phyloP scores from a whole-genome alignment of 192 early-diverging fungal species.

The Lobosporangium transversale region DNA sequence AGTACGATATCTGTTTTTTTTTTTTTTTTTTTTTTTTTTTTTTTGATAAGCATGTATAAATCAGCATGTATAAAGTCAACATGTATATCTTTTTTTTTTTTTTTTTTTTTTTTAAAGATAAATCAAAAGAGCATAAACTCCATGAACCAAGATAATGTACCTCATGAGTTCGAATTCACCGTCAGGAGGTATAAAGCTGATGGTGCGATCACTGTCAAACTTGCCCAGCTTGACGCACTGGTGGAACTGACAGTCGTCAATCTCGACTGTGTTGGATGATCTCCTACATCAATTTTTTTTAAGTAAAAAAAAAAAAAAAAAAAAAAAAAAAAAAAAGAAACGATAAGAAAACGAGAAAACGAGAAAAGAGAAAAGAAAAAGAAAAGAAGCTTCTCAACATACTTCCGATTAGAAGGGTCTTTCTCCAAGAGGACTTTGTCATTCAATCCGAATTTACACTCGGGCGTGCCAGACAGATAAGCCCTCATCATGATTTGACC shows the following conservation, averaged over 20 bases:
- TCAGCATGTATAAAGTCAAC: neutral
- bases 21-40: no score
- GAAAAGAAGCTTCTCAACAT: constrained; percentile 9
- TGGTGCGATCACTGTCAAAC: constrained; percentile 92
- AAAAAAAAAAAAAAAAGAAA: neutral
- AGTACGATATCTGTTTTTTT: no score
- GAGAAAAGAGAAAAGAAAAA: constrained; percentile 3
- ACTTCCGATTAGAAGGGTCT: constrained; percentile 59
- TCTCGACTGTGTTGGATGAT: constrained; percentile 79
- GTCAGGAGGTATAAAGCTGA: constrained; percentile 98
- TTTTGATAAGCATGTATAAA: constrained; percentile 71
- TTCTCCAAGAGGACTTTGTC: constrained; percentile 92
- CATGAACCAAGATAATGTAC: constrained; percentile 44
- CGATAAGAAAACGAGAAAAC: neutral
- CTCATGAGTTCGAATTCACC: constrained; percentile 98
- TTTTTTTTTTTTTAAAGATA: no score
- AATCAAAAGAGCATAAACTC: no score
- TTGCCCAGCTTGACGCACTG: constrained; percentile 95
- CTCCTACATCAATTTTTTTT: constrained; percentile 5
- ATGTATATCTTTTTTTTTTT: no score
- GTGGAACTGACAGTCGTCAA: constrained; percentile 98
- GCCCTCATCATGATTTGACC: constrained; percentile 63
- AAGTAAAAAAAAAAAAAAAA: neutral
- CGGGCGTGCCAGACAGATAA: constrained; percentile 97
- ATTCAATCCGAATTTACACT: constrained; percentile 94